phyloP scores from a whole-genome alignment of 495 filamentous ascomycete species.

The Polyplosphaeria fusca region DNA sequence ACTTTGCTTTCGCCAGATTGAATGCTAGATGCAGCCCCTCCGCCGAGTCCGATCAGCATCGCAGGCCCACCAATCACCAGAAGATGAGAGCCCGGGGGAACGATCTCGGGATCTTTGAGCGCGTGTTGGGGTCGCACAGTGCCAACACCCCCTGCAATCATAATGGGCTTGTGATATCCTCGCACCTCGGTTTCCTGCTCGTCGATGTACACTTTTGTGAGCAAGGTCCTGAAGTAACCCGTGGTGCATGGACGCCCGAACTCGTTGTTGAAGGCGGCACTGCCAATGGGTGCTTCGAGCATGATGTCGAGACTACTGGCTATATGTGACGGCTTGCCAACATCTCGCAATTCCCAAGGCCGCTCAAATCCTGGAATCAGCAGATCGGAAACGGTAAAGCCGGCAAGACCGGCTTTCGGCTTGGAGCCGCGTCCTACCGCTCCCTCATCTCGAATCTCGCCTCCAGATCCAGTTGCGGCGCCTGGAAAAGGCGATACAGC shows the following conservation, averaged over 20 bases:
- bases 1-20: constrained; percentile 82
- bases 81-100: constrained; percentile 77
- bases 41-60: constrained; percentile 95
- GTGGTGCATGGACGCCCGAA: constrained; percentile 89
- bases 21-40: constrained; percentile 89
- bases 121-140: constrained; percentile 94
- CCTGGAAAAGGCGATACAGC: constrained; percentile 85
- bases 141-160: constrained; percentile 95
- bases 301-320: constrained; percentile 94
- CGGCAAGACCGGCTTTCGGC: constrained; percentile 88
- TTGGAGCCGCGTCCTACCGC: constrained; percentile 88
- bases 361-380: constrained; percentile 74
- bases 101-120: constrained; percentile 71
- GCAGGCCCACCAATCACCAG: constrained; percentile 93
- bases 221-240: constrained; percentile 86
- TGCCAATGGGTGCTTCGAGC: constrained; percentile 92
- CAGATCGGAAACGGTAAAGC: constrained; percentile 92
- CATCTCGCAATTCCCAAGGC: constrained; percentile 80
- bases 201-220: constrained; percentile 60
- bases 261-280: constrained; percentile 94
- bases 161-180: constrained; percentile 97
- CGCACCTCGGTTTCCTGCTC: constrained; percentile 66
- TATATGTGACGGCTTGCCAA: constrained; percentile 87
- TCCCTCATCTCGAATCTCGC: constrained; percentile 92
- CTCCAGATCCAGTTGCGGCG: constrained; percentile 91